Evolutionary conservation across 2,329 filamentous ascomycete species (phyloP).

Genomic region (Anthostomella pinea): DNA sequence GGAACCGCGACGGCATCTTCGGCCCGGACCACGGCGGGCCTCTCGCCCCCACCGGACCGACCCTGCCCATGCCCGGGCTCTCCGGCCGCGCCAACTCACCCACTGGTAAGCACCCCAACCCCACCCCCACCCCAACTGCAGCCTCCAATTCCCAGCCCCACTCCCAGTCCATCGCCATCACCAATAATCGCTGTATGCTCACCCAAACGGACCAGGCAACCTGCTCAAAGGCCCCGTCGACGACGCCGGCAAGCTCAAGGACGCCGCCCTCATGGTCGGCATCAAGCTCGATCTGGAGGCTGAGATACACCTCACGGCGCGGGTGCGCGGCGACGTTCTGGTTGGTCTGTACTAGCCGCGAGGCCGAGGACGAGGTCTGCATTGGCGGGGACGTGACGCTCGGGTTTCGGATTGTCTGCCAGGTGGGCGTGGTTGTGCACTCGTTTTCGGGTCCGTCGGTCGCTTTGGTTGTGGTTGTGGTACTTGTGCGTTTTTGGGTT

Average conservation of each 20-base stretch:
- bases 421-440: too few species aligned
- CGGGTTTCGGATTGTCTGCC: too few species aligned
- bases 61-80: slow-evolving; percentile 28
- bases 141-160: not conserved
- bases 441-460: too few species aligned
- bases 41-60: slow-evolving; percentile 10
- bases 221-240: slow-evolving; percentile 58
- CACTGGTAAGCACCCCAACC: slow-evolving; percentile 18
- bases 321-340: slow-evolving; percentile 59
- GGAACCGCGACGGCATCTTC: slow-evolving; percentile 10
- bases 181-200: slow-evolving; percentile 15
- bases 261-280: slow-evolving; percentile 56
- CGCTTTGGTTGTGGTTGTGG: too few species aligned
- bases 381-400: too few species aligned
- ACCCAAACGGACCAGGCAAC: slow-evolving; percentile 37
- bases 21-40: slow-evolving; percentile 8
- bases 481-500: too few species aligned
- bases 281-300: slow-evolving; percentile 64
- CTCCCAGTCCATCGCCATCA: not conserved
- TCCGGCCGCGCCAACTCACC: slow-evolving; percentile 29
- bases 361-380: slow-evolving; percentile 9
- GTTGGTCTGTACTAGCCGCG: slow-evolving; percentile 51
- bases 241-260: slow-evolving; percentile 55
- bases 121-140: not conserved
- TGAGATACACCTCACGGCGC: slow-evolving; percentile 59